phyloP scores from a whole-genome alignment of 345 rosid species.

The Aquilaria sinensis region DNA sequence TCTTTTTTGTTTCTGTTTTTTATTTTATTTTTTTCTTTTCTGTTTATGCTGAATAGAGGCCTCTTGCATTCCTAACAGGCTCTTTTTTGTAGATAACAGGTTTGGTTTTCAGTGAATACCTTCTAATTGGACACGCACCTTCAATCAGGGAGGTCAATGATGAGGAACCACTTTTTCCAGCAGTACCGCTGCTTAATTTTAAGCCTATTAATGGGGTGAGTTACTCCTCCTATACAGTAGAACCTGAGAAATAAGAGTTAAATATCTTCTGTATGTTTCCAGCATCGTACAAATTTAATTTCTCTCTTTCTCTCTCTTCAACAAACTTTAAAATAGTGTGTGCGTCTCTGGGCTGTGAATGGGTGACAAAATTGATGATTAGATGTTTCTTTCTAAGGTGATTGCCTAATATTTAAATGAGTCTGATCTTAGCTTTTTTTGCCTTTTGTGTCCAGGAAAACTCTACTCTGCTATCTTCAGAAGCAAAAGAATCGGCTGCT shows the following conservation, averaged over 20 bases:
- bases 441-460: conserved; percentile 27
- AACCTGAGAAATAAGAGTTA: too few species aligned
- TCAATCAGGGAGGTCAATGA: conserved; percentile 81
- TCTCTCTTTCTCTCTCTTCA: too few species aligned
- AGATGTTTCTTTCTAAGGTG: too few species aligned
- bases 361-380: too few species aligned
- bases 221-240: conserved; percentile 5
- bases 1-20: too few species aligned
- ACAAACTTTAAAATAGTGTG: too few species aligned
- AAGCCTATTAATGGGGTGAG: conserved; percentile 34
- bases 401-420: background rate
- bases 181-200: conserved; percentile 33
- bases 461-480: conserved; percentile 40
- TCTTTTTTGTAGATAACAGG: conserved; percentile 37
- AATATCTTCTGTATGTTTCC: too few species aligned
- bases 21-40: too few species aligned
- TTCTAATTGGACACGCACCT: conserved; percentile 93
- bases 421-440: conserved; percentile 2
- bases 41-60: too few species aligned
- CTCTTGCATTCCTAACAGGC: background rate
- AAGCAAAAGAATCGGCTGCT: conserved; percentile 74
- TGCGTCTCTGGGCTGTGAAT: too few species aligned
- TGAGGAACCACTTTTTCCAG: conserved; percentile 94
- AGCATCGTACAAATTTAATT: too few species aligned
- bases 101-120: conserved; percentile 90